Base-by-base conservation (phyloP, 2,329 filamentous ascomycete species). In the Pyrenochaeta sp. region DNA sequence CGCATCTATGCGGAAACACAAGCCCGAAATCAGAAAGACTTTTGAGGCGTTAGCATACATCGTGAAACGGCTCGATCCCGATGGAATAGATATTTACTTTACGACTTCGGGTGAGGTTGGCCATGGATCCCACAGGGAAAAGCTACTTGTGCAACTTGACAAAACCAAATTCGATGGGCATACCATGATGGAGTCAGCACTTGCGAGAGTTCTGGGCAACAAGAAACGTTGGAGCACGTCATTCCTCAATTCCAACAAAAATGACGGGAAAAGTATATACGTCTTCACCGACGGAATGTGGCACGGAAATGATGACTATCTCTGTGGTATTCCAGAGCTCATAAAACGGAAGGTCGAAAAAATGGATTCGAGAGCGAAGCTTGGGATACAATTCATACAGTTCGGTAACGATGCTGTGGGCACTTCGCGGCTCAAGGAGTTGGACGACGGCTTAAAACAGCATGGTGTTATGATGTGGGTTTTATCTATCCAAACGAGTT, bases 321-420 rank as follows among this genome's bases (percentile, higher is more conserved):
- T 57, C 1, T 39, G 41, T 23, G 45, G 40, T 2, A 36, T 60
- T 11, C 33, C 41, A 0, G 30, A 56, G 6, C 32, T 49, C 3
- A 54, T 68, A 3, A 46, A 46, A 4, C 5, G 0, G 10, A 27
- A 54, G 2, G 45, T 60, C 9, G 9, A 47, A 1, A 45, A 49
- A 2, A 35, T 60, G 5, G 30, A 2, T 9, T 14, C 41, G 11
- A 53, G 30, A 23, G 15, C 36, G 31, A 31, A 30, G n/a, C 15
- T 68, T n/a, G 62, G 60, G 0, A 62, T 69, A 12, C 53, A 68
- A 17, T 69, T 69, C 35, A 63, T 69, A 30, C 60, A 52, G 5
- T 66, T 69, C 29, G 66, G 64, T 0, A 4, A 62, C 12, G 51
- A 63, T 15, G 5, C 9, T 20, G 41, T 31, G 2, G 65, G 61